Percentiles rank a stretch among this genome's conserved stretches.
phyloP scores from a whole-genome alignment of 2,329 filamentous ascomycete species.

The Magnaporthales sp. region DNA sequence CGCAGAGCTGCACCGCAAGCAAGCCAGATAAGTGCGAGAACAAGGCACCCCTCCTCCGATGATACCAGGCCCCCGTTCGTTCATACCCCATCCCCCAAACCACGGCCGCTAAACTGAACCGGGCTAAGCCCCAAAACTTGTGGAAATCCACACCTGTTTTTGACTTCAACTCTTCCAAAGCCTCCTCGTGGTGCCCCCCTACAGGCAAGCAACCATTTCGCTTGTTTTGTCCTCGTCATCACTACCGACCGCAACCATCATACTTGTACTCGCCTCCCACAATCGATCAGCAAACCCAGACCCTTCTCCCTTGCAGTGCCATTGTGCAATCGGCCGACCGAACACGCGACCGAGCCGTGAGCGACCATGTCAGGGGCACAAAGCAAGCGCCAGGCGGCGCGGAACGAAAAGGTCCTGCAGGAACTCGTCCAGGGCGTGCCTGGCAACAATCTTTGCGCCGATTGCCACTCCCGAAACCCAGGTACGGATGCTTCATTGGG shows the following conservation, averaged over 20 bases:
- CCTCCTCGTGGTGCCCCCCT: not conserved
- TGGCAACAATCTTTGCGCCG: constrained; percentile 89
- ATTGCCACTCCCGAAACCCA: constrained; percentile 87
- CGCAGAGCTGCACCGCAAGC: not conserved
- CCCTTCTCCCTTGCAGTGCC: not conserved
- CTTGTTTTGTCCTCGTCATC: not conserved
- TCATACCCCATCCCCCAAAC: not conserved
- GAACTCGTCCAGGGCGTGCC: constrained; percentile 76
- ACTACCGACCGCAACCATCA: not conserved
- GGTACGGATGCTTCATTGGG: constrained; percentile 43
- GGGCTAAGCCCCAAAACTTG: not conserved
- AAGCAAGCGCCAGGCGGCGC: constrained; percentile 95
- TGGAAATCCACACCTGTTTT: not conserved
- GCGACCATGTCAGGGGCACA: not conserved
- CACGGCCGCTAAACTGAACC: not conserved
- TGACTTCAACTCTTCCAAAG: not conserved
- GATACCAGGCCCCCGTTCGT: not conserved
- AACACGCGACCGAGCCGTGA: not conserved
- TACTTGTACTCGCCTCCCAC: not conserved
- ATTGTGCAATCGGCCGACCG: not conserved
- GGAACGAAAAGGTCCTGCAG: constrained; percentile 87
- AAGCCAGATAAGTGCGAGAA: not conserved
- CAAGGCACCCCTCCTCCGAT: not conserved
- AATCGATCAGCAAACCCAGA: not conserved
- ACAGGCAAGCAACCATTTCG: not conserved